These are phyloP conservation scores for Pelargonium citronellum DNA, from an alignment of 441 rosid species.

Conservation along the genomic window DNA sequence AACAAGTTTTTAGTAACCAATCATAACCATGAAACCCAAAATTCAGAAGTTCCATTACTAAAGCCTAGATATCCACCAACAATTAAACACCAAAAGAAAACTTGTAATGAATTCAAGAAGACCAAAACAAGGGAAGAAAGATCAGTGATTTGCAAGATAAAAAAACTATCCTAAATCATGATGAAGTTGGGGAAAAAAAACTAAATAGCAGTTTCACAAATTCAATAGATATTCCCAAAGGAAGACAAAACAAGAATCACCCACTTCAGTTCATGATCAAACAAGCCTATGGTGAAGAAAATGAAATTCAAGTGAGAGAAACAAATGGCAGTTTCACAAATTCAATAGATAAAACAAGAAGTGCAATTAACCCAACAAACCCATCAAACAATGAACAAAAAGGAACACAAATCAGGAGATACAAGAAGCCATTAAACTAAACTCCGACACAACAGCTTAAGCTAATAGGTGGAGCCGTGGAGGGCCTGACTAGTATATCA, in stretches of 20 bases:
- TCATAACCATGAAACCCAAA: not conserved
- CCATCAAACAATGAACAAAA: not conserved
- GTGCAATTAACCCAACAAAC: not conserved
- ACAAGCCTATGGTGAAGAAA: too few species aligned
- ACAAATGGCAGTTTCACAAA: not conserved
- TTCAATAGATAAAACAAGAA: not conserved
- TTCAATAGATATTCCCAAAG: too few species aligned
- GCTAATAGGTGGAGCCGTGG: too few species aligned
- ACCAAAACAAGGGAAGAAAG: slow-evolving; percentile 1
- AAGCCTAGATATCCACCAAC: not conserved
- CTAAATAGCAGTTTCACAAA: too few species aligned
- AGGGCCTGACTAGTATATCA: too few species aligned
- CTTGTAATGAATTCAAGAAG: not conserved
- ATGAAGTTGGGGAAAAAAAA: too few species aligned
- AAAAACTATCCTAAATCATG: not conserved
- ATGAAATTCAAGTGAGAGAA: too few species aligned
- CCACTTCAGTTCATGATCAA: too few species aligned
- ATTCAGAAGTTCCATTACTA: not conserved
- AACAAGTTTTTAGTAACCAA: not conserved
- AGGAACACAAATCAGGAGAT: not conserved
- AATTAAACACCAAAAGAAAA: not conserved
- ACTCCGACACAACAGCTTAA: too few species aligned
- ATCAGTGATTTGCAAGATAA: not conserved
- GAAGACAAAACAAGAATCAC: too few species aligned
- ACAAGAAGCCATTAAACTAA: too few species aligned